phyloP scores from a whole-genome alignment of 2,329 filamentous ascomycete genomes.

The Epichloe sp. region DNA sequence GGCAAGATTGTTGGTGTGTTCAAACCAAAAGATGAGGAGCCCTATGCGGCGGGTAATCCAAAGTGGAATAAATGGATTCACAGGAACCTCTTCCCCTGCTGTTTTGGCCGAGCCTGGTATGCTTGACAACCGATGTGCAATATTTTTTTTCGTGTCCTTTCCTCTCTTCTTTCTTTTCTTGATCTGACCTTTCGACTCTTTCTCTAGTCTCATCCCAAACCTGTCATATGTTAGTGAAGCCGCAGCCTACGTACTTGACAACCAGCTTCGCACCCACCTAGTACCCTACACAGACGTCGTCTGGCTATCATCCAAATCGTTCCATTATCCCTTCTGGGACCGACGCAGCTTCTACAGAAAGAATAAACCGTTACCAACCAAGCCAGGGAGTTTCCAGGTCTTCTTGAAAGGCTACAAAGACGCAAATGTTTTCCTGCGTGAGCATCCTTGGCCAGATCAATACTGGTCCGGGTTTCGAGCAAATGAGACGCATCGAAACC shows the following conservation, averaged over 20 bases:
- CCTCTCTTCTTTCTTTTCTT: not conserved
- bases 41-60: conserved; percentile 89
- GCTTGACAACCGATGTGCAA: conserved; percentile 11
- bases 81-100: conserved; percentile 91
- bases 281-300: conserved; percentile 97
- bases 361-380: conserved; percentile 74
- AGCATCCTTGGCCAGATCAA: conserved; percentile 95
- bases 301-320: conserved; percentile 86
- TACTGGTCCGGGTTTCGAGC: conserved; percentile 57
- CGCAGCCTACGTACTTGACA: conserved; percentile 88
- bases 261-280: conserved; percentile 75
- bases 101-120: conserved; percentile 81
- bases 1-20: conserved; percentile 96
- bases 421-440: conserved; percentile 85
- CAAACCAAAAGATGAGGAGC: conserved; percentile 98
- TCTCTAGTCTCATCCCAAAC: conserved; percentile 71
- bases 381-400: conserved; percentile 92
- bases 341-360: conserved; percentile 77
- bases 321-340: conserved; percentile 98
- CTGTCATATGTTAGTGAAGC: conserved; percentile 96
- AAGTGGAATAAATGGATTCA: conserved; percentile 99
- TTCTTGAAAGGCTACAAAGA: conserved; percentile 97
- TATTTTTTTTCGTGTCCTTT: not conserved
- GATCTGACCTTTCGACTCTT: too few relatives aligned
- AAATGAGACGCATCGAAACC: conserved; percentile 52